Evolutionary conservation across 495 filamentous ascomycete genomes (phyloP).

Genomic region (Daldinia bambusicola): DNA sequence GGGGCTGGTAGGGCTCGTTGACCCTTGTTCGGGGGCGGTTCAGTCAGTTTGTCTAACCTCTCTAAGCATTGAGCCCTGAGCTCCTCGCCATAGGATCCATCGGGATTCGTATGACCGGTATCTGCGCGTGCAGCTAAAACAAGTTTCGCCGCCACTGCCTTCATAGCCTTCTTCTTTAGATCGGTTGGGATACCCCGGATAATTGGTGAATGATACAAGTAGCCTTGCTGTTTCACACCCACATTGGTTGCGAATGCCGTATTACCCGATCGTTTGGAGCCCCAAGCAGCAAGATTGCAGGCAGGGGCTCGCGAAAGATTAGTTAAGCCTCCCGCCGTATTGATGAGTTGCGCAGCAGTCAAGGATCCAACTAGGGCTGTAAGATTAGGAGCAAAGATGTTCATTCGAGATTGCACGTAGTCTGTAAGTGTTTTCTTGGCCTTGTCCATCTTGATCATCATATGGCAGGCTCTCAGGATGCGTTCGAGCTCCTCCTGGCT

Average conservation of each 20-base stretch:
- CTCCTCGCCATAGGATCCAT: conserved; percentile 86
- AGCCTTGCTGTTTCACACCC: conserved; percentile 91
- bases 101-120: conserved; percentile 80
- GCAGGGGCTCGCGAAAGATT: conserved; percentile 91
- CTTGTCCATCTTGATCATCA: conserved; percentile 84
- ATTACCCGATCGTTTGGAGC: conserved; percentile 83
- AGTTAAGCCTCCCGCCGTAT: conserved; percentile 86
- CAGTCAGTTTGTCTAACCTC: conserved; percentile 91
- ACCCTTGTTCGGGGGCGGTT: conserved; percentile 92
- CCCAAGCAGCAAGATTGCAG: conserved; percentile 90
- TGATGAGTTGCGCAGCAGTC: conserved; percentile 96
- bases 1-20: conserved; percentile 89
- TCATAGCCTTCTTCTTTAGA: conserved; percentile 92
- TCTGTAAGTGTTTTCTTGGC: conserved; percentile 90
- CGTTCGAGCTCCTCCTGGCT: conserved; percentile 75
- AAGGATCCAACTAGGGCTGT: conserved; percentile 92
- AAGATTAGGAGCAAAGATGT: conserved; percentile 91
- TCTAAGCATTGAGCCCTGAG: conserved; percentile 83
- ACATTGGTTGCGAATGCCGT: conserved; percentile 94
- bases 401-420: conserved; percentile 98
- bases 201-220: conserved; percentile 89
- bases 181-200: conserved; percentile 85
- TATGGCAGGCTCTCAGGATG: conserved; percentile 83
- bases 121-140: conserved; percentile 91
- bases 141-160: conserved; percentile 92